Percentiles rank a stretch among this genome's conserved stretches.
phyloP scores from a whole-genome alignment of 2,329 filamentous ascomycete species.

The Aspergillus japonicus region DNA sequence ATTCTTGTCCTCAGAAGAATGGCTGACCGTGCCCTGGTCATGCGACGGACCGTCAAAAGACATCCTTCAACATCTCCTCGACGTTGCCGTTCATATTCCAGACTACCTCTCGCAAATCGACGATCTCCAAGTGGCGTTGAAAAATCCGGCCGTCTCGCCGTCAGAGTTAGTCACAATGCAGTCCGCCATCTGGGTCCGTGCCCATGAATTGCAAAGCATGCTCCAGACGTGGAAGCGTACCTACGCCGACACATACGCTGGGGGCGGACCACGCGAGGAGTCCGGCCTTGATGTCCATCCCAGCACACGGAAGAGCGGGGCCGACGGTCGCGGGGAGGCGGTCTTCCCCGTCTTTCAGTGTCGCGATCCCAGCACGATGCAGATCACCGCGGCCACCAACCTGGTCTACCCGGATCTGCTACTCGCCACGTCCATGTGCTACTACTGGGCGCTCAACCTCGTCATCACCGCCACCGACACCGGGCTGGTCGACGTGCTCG shows the following conservation, averaged over 20 bases:
- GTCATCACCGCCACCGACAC: constrained; percentile 24
- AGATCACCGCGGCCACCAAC: constrained; percentile 15
- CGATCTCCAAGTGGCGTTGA: constrained; percentile 15
- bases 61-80: constrained; percentile 25
- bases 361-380: constrained; percentile 21
- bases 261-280: constrained; percentile 18
- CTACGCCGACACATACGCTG: constrained; percentile 18
- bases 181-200: constrained; percentile 19
- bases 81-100: constrained; percentile 28
- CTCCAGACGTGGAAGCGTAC: constrained; percentile 23
- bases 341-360: constrained; percentile 24
- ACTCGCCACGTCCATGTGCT: constrained; percentile 23
- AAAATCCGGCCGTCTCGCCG: constrained; percentile 1
- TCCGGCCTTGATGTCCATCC: not conserved
- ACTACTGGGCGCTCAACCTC: constrained; percentile 28
- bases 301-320: not conserved
- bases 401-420: constrained; percentile 28
- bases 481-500: constrained; percentile 22
- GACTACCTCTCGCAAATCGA: constrained; percentile 24
- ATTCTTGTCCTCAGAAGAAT: constrained; percentile 25
- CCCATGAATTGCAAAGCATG: constrained; percentile 19
- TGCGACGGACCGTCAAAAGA: constrained; percentile 21
- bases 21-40: constrained; percentile 27
- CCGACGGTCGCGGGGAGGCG: constrained; percentile 3
- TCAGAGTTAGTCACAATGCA: constrained; percentile 18